These are phyloP conservation scores for Exophiala dermatitidis DNA, from an alignment of 2,329 filamentous ascomycete species.

Conservation along the genomic window DNA sequence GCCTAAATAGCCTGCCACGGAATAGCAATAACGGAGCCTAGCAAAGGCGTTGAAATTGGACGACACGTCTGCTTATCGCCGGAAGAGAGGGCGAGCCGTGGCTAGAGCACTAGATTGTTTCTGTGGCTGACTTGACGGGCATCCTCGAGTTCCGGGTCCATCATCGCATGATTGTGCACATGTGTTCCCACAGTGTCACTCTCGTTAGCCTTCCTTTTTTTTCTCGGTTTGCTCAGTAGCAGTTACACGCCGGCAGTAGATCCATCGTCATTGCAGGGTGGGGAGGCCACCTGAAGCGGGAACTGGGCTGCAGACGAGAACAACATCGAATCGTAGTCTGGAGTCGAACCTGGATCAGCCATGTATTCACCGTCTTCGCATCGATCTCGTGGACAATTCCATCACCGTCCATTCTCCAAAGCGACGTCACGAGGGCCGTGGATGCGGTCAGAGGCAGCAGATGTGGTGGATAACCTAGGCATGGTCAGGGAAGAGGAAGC, in stretches of 20 bases:
- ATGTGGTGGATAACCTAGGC: background rate
- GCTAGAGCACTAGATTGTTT: background rate
- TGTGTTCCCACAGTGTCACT: background rate
- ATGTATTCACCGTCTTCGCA: background rate
- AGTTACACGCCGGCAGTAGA: too few species aligned
- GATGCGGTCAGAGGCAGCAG: background rate
- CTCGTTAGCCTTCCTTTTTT: background rate
- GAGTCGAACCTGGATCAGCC: background rate
- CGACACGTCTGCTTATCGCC: background rate
- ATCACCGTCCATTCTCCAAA: background rate
- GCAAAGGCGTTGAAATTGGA: background rate
- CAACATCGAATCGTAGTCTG: background rate
- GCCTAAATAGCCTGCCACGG: background rate
- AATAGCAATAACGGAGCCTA: too few species aligned
- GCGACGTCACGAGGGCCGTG: background rate
- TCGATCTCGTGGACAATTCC: background rate
- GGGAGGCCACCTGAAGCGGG: background rate
- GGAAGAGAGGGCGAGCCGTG: background rate
- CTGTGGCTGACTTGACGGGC: background rate
- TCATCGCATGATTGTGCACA: background rate
- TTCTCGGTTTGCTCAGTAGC: background rate
- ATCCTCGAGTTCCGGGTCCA: too few species aligned
- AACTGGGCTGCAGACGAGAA: background rate
- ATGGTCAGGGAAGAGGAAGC: background rate
- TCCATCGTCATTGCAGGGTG: too few species aligned